Evolutionary conservation across 2,329 filamentous ascomycete species (phyloP).

Genomic region (Diplodia sapinea): DNA sequence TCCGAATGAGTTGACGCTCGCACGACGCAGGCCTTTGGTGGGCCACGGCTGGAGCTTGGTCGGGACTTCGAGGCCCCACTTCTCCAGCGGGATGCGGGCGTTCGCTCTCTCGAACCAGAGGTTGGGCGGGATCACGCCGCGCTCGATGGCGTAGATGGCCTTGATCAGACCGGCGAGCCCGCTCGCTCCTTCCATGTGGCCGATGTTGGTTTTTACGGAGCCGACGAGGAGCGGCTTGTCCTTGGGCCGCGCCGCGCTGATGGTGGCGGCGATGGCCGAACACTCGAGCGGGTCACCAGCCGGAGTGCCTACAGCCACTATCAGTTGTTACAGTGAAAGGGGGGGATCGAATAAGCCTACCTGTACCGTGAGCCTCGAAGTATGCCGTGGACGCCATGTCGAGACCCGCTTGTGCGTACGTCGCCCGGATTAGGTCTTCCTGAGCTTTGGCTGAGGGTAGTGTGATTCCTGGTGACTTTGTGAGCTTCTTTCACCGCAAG

Average conservation of each 20-base stretch:
- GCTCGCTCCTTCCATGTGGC: constrained; percentile 50
- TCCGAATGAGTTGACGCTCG: neutral
- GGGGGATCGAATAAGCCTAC: no score
- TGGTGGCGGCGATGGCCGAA: no score
- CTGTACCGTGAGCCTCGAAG: constrained; percentile 41
- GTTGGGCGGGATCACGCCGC: constrained; percentile 43
- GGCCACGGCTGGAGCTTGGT: neutral
- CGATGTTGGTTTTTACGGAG: constrained; percentile 48
- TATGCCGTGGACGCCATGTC: constrained; percentile 32
- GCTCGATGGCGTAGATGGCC: constrained; percentile 46
- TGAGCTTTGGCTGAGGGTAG: constrained; percentile 61
- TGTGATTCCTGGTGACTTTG: constrained; percentile 48
- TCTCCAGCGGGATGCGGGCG: constrained; percentile 5
- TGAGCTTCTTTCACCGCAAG: no score
- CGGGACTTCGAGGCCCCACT: no score
- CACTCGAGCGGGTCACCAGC: constrained; percentile 34
- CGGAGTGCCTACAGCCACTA: constrained; percentile 3
- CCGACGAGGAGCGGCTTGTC: constrained; percentile 35
- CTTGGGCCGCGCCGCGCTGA: constrained; percentile 4
- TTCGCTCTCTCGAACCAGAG: constrained; percentile 39
- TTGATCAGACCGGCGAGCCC: constrained; percentile 49
- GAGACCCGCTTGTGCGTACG: constrained; percentile 47
- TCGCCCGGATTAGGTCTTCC: constrained; percentile 41
- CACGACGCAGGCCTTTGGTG: neutral
- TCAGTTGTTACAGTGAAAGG: no score